Evolutionary conservation across 108 stramenopile genomes (phyloP).

Genomic region (Pinguiococcus pyrenoidosus): DNA sequence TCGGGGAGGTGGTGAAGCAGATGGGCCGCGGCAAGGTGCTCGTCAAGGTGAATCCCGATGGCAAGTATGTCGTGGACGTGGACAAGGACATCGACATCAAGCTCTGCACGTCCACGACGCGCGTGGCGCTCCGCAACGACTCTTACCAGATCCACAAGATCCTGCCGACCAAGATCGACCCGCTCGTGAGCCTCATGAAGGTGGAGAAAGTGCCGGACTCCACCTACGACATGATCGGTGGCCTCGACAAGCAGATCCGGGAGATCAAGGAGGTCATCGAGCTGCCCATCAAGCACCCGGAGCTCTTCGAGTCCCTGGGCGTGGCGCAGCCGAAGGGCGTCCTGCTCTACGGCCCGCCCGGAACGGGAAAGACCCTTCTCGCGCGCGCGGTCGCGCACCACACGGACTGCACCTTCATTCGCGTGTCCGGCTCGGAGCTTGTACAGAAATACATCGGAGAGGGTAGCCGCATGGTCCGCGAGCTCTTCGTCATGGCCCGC

Average conservation of each 20-base stretch:
- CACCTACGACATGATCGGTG: conserved; percentile 99
- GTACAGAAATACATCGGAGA: conserved; percentile 99
- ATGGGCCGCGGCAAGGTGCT: conserved; percentile 96
- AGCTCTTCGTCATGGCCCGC: conserved; percentile 98
- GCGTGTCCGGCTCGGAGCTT: conserved; percentile 93
- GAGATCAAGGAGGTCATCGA: conserved; percentile 99
- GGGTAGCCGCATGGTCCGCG: conserved; percentile 91
- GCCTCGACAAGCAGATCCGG: conserved; percentile 95
- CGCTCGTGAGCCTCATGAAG: conserved; percentile 94
- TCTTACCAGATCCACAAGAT: conserved; percentile 97
- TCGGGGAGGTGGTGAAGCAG: conserved; percentile 97
- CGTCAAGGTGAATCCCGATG: conserved; percentile 95
- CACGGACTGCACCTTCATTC: conserved; percentile 99
- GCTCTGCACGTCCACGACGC: conserved; percentile 87
- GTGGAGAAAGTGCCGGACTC: conserved; percentile 99
- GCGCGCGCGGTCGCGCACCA: conserved; percentile 99
- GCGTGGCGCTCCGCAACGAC: conserved; percentile 95
- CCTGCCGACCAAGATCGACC: conserved; percentile 97
- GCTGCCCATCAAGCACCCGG: conserved; percentile 99
- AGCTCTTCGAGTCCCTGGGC: conserved; percentile 92
- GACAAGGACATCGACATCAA: conserved; percentile 93
- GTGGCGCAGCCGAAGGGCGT: conserved; percentile 84
- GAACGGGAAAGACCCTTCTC: conserved; percentile 98
- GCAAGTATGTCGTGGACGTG: conserved; percentile 97
- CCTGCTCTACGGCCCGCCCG: conserved; percentile 93